These are phyloP conservation scores for Verticillium nonalfalfae DNA, from an alignment of 2,329 filamentous ascomycete species.

Conservation along the genomic window DNA sequence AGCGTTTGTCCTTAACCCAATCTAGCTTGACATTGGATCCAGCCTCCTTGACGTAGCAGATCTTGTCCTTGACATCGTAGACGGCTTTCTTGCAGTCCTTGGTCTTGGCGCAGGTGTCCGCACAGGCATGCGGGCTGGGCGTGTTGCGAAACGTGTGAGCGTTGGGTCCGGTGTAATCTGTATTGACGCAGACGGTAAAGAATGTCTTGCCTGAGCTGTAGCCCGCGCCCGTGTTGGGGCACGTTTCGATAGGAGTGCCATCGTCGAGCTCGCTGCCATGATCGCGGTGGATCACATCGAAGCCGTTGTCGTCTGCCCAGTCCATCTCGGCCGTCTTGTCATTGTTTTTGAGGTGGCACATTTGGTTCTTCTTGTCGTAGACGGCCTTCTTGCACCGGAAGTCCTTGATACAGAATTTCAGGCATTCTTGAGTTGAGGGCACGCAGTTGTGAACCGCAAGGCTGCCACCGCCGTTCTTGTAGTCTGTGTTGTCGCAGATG, in stretches of 20 bases:
- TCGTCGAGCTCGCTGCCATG: slow-evolving; percentile 6
- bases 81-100: slow-evolving; percentile 10
- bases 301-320: slow-evolving; percentile 8
- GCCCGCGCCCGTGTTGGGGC: slow-evolving; percentile 5
- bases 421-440: slow-evolving; percentile 4
- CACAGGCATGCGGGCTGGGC: slow-evolving; percentile 8
- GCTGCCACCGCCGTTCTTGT: slow-evolving; percentile 6
- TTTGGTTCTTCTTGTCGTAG: slow-evolving; percentile 7
- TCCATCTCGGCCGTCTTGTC: slow-evolving; percentile 6
- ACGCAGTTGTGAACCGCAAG: slow-evolving; percentile 5
- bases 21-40: slow-evolving; percentile 2
- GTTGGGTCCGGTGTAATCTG: slow-evolving; percentile 8
- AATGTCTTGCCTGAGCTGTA: slow-evolving; percentile 4
- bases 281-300: slow-evolving; percentile 8
- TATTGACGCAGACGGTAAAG: slow-evolving; percentile 8
- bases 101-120: slow-evolving; percentile 9
- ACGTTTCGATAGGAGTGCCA: slow-evolving; percentile 7
- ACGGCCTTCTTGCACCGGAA: slow-evolving; percentile 8
- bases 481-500: slow-evolving; percentile 10
- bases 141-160: slow-evolving; percentile 5
- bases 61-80: slow-evolving; percentile 13
- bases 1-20: slow-evolving; percentile 12
- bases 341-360: slow-evolving; percentile 10
- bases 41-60: slow-evolving; percentile 13
- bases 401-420: slow-evolving; percentile 8